Percentiles rank a stretch among this genome's conserved stretches.
Conservation (phyloP, 139 green algal species). For the Chlamydomonas sphaeroides region DNA sequence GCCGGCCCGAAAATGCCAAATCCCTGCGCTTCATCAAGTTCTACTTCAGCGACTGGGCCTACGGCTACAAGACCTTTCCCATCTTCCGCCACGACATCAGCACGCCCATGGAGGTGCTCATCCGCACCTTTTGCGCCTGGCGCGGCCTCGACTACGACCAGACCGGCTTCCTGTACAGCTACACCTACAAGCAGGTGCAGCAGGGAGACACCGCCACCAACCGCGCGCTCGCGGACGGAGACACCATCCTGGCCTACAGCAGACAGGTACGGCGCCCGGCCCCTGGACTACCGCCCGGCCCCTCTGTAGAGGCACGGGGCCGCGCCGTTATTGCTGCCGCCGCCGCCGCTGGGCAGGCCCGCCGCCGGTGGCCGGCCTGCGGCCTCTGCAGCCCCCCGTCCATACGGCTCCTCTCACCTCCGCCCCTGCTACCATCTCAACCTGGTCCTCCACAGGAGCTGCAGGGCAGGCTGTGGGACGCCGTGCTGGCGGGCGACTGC, state of each 20-base stretch:
- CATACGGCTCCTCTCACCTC: too few species aligned
- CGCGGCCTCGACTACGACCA: conserved; percentile 39
- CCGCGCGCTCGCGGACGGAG: conserved; percentile 44
- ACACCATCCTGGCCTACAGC: conserved; percentile 52
- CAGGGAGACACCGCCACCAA: conserved; percentile 38
- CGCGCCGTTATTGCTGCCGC: too few species aligned
- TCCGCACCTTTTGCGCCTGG: conserved; percentile 51
- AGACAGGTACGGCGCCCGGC: conserved; percentile 18
- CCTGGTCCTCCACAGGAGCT: conserved; percentile 21
- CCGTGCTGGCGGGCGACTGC: conserved; percentile 29
- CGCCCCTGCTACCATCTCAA: too few species aligned
- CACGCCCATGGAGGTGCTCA: conserved; percentile 44
- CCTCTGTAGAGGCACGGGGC: too few species aligned
- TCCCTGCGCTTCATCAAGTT: conserved; percentile 41
- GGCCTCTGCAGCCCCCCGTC: too few species aligned
- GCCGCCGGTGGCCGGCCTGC: too few species aligned
- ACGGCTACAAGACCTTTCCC: conserved; percentile 44
- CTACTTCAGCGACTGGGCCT: conserved; percentile 48
- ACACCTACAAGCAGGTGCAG: conserved; percentile 47
- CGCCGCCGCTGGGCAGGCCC: too few species aligned
- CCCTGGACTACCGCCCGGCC: too few species aligned
- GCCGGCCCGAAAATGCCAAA: conserved; percentile 26
- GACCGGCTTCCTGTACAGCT: conserved; percentile 55
- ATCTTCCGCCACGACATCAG: conserved; percentile 53
- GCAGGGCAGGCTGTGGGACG: conserved; percentile 54